Percentiles rank a stretch among this genome's conserved stretches.
phyloP scores from a whole-genome alignment of 768 basidiomycete species.

The Termitomyces sp. region DNA sequence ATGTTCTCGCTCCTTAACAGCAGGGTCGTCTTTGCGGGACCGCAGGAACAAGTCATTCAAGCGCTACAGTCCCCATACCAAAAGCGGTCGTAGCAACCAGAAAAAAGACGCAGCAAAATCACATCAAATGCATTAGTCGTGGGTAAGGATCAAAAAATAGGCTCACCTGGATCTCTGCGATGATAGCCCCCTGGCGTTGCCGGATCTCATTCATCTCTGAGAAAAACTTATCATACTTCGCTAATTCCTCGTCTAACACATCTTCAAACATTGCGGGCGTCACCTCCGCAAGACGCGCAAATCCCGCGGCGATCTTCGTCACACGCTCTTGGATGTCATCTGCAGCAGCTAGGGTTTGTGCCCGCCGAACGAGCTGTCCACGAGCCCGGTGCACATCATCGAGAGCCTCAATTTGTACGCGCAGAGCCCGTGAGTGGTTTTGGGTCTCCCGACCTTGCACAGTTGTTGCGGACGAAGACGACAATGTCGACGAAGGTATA shows the following conservation, averaged over 20 bases:
- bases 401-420: constrained; percentile 72
- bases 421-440: constrained; percentile 62
- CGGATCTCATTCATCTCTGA: constrained; percentile 48
- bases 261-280: constrained; percentile 88
- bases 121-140: neutral
- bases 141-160: neutral
- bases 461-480: constrained; percentile 24
- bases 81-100: neutral
- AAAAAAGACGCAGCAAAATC: neutral
- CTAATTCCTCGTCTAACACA: constrained; percentile 69
- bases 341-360: constrained; percentile 49
- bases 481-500: constrained; percentile 60
- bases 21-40: constrained; percentile 72
- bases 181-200: constrained; percentile 56
- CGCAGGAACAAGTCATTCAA: constrained; percentile 68
- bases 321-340: constrained; percentile 77
- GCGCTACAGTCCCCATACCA: constrained; percentile 28
- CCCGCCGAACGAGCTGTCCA: constrained; percentile 57
- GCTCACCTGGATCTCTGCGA: constrained; percentile 65
- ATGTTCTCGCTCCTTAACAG: constrained; percentile 74
- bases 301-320: constrained; percentile 54
- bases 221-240: constrained; percentile 77
- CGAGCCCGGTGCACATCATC: constrained; percentile 65
- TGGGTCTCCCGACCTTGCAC: constrained; percentile 45
- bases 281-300: constrained; percentile 65